Evolutionary conservation across 2,329 filamentous ascomycete genomes (phyloP).

Genomic region (Alternaria viburni): DNA sequence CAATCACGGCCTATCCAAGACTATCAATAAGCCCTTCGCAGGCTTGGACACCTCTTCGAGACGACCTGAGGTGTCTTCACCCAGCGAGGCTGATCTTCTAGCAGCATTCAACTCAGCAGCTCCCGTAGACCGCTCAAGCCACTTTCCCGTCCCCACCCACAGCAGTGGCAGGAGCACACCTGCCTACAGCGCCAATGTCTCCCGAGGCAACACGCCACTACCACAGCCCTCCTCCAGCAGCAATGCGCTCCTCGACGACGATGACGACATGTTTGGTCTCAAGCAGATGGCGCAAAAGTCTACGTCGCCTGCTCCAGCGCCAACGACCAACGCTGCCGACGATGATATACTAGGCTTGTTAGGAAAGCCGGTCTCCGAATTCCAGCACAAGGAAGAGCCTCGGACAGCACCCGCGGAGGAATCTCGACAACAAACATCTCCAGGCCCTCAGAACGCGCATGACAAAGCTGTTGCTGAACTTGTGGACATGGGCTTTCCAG

Average conservation of each 20-base stretch:
- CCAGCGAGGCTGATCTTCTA: slow-evolving; percentile 64
- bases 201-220: slow-evolving; percentile 36
- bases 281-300: slow-evolving; percentile 63
- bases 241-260: slow-evolving; percentile 61
- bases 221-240: slow-evolving; percentile 24
- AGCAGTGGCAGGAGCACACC: slow-evolving; percentile 53
- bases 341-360: slow-evolving; percentile 71
- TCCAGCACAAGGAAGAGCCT: slow-evolving; percentile 44
- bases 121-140: slow-evolving; percentile 64
- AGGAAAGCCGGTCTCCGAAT: slow-evolving; percentile 64
- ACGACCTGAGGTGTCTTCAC: slow-evolving; percentile 32
- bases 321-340: slow-evolving; percentile 39
- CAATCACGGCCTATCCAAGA: slow-evolving; percentile 37
- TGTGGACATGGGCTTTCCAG: slow-evolving; percentile 92
- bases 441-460: slow-evolving; percentile 57
- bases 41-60: slow-evolving; percentile 39
- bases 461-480: slow-evolving; percentile 86
- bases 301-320: slow-evolving; percentile 27
- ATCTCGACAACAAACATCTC: slow-evolving; percentile 23
- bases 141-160: slow-evolving; percentile 59
- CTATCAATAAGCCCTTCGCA: slow-evolving; percentile 50
- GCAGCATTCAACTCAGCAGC: slow-evolving; percentile 66
- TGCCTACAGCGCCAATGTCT: slow-evolving; percentile 32
- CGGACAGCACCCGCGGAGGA: slow-evolving; percentile 11
- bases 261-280: slow-evolving; percentile 88